phyloP scores from a whole-genome alignment of 2,329 filamentous ascomycete species.

The Pestalotiopsis sp. region DNA sequence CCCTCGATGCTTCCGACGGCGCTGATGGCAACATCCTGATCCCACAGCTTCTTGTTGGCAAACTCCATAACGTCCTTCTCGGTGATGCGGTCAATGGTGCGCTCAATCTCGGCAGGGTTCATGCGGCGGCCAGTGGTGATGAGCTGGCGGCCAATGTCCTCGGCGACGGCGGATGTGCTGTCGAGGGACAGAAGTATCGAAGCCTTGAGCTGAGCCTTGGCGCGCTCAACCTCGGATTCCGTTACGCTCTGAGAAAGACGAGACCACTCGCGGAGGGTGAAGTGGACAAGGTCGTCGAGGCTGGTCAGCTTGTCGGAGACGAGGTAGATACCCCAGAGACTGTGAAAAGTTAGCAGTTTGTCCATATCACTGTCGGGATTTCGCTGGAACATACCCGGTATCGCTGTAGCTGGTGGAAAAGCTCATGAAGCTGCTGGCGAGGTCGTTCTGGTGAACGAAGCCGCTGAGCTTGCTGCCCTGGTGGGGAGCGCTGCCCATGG shows the following conservation, averaged over 20 bases:
- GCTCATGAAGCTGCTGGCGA: conserved; percentile 99
- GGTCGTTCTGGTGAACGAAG: conserved; percentile 89
- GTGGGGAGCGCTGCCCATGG: conserved; percentile 96
- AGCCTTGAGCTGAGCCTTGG: conserved; percentile 98
- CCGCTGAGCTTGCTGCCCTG: conserved; percentile 97
- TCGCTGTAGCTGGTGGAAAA: conserved; percentile 99
- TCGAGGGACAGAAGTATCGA: conserved; percentile 96
- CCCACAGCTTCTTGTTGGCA: conserved; percentile 93
- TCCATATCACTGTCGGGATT: conserved; percentile 23
- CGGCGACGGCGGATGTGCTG: conserved; percentile 93
- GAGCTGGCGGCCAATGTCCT: conserved; percentile 98
- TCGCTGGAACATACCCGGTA: conserved; percentile 73
- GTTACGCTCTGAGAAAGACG: conserved; percentile 87
- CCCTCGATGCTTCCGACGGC: conserved; percentile 94
- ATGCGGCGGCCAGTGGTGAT: conserved; percentile 94
- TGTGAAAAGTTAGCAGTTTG: conserved; percentile 43
- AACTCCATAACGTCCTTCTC: conserved; percentile 98
- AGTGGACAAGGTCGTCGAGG: conserved; percentile 96
- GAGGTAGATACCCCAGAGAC: conserved; percentile 99
- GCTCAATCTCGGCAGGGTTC: conserved; percentile 92
- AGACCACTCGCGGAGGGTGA: conserved; percentile 97
- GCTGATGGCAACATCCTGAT: conserved; percentile 92
- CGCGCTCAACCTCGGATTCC: conserved; percentile 92
- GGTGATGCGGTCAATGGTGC: conserved; percentile 83
- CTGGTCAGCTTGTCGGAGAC: conserved; percentile 86